phyloP scores from a whole-genome alignment of 129 eudicot species.

The Flaveria robusta region DNA sequence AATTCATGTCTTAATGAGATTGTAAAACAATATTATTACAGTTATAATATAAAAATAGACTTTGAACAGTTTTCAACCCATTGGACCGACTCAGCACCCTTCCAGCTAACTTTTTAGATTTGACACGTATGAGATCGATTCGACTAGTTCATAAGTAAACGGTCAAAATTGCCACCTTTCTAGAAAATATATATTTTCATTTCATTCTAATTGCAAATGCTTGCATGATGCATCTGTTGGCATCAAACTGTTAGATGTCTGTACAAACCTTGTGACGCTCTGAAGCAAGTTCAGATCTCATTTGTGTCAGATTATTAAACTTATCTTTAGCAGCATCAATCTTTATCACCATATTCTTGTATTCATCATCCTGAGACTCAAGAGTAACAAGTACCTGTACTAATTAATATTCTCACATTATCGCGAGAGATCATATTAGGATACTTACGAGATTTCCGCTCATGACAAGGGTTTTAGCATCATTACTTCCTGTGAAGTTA shows the following conservation, averaged over 20 bases:
- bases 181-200: background rate
- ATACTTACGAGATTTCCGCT: conserved; percentile 36
- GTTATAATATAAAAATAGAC: background rate
- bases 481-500: conserved; percentile 35
- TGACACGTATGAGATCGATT: background rate
- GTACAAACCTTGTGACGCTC: conserved; percentile 57
- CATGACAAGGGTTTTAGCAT: conserved; percentile 22
- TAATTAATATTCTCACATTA: background rate
- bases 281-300: conserved; percentile 45
- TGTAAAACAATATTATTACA: background rate
- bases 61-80: background rate
- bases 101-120: background rate
- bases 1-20: background rate
- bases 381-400: conserved; percentile 7
- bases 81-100: background rate
- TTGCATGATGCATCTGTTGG: conserved; percentile 3
- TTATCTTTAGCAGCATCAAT: conserved; percentile 60
- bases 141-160: background rate
- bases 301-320: conserved; percentile 44
- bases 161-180: background rate
- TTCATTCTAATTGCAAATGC: conserved; percentile 1
- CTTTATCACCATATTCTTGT: conserved; percentile 33
- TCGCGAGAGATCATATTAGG: conserved; percentile 13
- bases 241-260: conserved; percentile 11
- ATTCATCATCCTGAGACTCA: conserved; percentile 44